Conservation (phyloP, 257 asterid species). For the Lantana camara region DNA sequence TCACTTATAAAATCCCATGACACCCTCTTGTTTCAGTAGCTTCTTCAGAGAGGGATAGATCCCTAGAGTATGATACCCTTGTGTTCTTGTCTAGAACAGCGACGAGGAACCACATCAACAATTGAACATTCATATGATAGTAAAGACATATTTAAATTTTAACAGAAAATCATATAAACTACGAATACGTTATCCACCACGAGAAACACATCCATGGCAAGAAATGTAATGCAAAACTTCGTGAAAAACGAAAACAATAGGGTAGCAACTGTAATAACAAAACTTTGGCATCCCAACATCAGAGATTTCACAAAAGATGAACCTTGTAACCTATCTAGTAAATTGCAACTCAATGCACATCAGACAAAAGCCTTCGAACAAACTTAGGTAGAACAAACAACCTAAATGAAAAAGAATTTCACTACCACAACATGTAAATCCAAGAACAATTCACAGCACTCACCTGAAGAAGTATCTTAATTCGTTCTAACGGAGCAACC, state of each 20-base stretch:
- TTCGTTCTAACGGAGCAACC: conserved; percentile 93
- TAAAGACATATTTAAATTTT: too few relatives aligned
- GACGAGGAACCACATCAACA: conserved; percentile 11
- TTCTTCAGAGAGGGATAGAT: conserved; percentile 80
- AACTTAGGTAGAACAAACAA: not conserved
- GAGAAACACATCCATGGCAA: too few relatives aligned
- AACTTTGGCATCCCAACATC: conserved; percentile 13
- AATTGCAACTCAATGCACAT: conserved; percentile 16
- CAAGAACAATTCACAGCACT: conserved; percentile 7
- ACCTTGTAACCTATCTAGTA: not conserved
- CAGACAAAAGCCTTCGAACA: not conserved
- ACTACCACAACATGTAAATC: conserved; percentile 2
- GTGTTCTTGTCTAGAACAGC: conserved; percentile 75
- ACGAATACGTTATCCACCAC: too few relatives aligned
- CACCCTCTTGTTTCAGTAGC: conserved; percentile 85
- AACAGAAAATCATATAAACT: too few relatives aligned
- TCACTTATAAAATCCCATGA: conserved; percentile 87
- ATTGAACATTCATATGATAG: too few relatives aligned
- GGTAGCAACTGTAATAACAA: not conserved
- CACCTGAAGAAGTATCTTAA: conserved; percentile 95
- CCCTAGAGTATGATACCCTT: conserved; percentile 84
- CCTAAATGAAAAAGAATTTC: not conserved
- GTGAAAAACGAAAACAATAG: not conserved
- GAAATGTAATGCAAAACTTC: too few relatives aligned
- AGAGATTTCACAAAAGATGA: not conserved